Percentiles rank a stretch among this genome's conserved stretches.
Conservation (phyloP, 176 grass and related monocot genomes). For the Eragrostis curvula region DNA sequence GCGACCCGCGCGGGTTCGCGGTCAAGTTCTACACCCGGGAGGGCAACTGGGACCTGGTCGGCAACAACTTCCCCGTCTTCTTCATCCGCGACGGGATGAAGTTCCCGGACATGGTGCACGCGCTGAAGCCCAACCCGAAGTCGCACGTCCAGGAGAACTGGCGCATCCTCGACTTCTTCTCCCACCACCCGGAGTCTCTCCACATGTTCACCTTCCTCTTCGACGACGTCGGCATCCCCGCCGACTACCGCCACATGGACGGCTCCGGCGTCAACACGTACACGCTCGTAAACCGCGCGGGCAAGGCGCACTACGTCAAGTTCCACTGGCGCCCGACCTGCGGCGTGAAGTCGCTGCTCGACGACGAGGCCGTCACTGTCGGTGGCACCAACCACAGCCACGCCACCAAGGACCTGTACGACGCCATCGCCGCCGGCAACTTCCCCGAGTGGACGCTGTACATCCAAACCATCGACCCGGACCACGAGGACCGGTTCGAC, state of each 20-base stretch:
- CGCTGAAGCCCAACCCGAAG: constrained; percentile 93
- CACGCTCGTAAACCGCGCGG: constrained; percentile 76
- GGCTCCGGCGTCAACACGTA: constrained; percentile 97
- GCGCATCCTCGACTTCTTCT: constrained; percentile 97
- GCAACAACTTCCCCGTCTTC: constrained; percentile 99
- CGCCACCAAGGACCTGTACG: constrained; percentile 86
- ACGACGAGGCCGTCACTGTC: constrained; percentile 82
- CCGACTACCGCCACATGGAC: constrained; percentile 99
- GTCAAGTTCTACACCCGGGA: constrained; percentile 99
- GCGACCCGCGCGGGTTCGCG: constrained; percentile 95
- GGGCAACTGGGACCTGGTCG: constrained; percentile 97
- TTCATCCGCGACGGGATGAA: constrained; percentile 97
- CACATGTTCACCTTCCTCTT: constrained; percentile 99
- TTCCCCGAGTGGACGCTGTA: constrained; percentile 92
- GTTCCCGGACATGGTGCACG: constrained; percentile 98
- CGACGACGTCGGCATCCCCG: constrained; percentile 90
- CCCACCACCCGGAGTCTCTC: constrained; percentile 91
- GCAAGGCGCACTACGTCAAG: constrained; percentile 91
- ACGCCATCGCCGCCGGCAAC: constrained; percentile 87
- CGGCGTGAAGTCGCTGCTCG: constrained; percentile 73
- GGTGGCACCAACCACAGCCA: constrained; percentile 97
- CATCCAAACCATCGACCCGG: constrained; percentile 86
- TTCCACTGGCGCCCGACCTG: constrained; percentile 99
- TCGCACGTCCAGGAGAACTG: constrained; percentile 98
- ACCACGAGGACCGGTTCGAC: constrained; percentile 70